phyloP scores from a whole-genome alignment of 2,329 filamentous ascomycete genomes.

The Ophiobolus disseminans region DNA sequence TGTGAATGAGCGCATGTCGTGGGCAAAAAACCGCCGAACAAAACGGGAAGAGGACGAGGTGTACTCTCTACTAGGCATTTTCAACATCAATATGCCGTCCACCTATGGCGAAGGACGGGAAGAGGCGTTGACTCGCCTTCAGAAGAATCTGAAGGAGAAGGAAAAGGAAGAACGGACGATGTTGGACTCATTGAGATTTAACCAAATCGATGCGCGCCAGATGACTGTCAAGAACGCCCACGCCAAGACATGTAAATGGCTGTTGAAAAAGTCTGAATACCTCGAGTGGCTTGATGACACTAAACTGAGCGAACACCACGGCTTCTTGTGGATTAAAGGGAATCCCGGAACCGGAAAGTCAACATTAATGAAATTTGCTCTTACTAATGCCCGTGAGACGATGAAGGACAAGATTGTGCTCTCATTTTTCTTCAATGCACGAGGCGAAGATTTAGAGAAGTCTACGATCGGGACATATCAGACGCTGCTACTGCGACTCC shows the following conservation, averaged over 20 bases:
- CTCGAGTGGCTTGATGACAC: slow-evolving; percentile 44
- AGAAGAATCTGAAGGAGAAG: neutral
- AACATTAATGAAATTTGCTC: slow-evolving; percentile 45
- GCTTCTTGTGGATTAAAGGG: slow-evolving; percentile 46
- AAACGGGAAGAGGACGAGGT: no score
- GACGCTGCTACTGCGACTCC: slow-evolving; percentile 30
- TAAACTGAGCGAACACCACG: slow-evolving; percentile 29
- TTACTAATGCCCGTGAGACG: slow-evolving; percentile 16
- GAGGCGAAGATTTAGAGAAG: slow-evolving; percentile 18
- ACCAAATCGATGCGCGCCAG: slow-evolving; percentile 48
- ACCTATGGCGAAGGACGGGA: neutral
- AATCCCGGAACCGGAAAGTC: slow-evolving; percentile 46
- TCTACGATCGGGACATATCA: slow-evolving; percentile 27
- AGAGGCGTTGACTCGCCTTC: neutral
- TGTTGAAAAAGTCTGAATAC: slow-evolving; percentile 44
- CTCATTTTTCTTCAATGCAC: slow-evolving; percentile 32
- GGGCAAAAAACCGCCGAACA: no score
- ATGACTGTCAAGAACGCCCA: slow-evolving; percentile 47
- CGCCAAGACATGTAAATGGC: slow-evolving; percentile 47
- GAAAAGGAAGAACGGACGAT: neutral
- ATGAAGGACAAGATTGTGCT: slow-evolving; percentile 3
- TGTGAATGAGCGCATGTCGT: no score
- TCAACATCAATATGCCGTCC: no score
- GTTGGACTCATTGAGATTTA: slow-evolving; percentile 43
- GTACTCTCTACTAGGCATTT: no score